Percentiles rank a stretch among this genome's conserved stretches.
These are phyloP conservation scores for Phlebiopsis flavidoalba DNA, from an alignment of 768 basidiomycete species.

Conservation along the genomic window DNA sequence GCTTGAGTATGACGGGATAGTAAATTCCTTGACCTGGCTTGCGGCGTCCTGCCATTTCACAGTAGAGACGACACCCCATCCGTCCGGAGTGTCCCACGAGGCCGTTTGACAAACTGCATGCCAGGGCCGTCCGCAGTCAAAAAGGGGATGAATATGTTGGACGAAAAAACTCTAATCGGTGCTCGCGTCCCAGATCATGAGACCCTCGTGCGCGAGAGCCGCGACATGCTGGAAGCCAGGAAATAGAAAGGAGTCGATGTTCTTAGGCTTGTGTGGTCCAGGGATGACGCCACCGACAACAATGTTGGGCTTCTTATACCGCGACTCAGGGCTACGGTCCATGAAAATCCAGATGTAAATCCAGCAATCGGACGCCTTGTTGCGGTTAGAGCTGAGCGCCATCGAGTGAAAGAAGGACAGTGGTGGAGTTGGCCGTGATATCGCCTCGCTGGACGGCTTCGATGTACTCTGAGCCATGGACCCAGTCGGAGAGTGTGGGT, in stretches of 20 bases:
- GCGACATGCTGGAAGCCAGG: conserved; percentile 25
- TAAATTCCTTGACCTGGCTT: conserved; percentile 25
- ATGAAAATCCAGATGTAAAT: conserved; percentile 27
- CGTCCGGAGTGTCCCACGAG: conserved; percentile 29
- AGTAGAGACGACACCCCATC: conserved; percentile 32
- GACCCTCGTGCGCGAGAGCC: conserved; percentile 11
- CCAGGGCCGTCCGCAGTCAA: not conserved
- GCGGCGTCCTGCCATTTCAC: conserved; percentile 22
- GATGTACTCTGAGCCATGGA: conserved; percentile 12
- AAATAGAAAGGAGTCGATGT: conserved; percentile 26
- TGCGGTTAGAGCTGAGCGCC: conserved; percentile 22
- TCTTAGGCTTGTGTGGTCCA: conserved; percentile 27
- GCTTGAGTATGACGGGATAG: conserved; percentile 28
- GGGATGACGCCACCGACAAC: conserved; percentile 26
- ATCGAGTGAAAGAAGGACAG: conserved; percentile 13
- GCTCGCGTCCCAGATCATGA: not conserved
- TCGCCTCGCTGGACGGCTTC: conserved; percentile 9
- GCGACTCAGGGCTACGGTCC: conserved; percentile 18
- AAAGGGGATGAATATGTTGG: too few species aligned
- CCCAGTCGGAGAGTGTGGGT: conserved; percentile 4
- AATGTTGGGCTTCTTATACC: conserved; percentile 27
- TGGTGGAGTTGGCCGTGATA: conserved; percentile 11
- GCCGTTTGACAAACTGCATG: conserved; percentile 25
- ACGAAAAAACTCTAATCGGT: not conserved
- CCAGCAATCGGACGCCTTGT: conserved; percentile 30